Evolutionary conservation across 176 grass and related monocot species (phyloP).

Genomic region (Phoenix dactylifera): DNA sequence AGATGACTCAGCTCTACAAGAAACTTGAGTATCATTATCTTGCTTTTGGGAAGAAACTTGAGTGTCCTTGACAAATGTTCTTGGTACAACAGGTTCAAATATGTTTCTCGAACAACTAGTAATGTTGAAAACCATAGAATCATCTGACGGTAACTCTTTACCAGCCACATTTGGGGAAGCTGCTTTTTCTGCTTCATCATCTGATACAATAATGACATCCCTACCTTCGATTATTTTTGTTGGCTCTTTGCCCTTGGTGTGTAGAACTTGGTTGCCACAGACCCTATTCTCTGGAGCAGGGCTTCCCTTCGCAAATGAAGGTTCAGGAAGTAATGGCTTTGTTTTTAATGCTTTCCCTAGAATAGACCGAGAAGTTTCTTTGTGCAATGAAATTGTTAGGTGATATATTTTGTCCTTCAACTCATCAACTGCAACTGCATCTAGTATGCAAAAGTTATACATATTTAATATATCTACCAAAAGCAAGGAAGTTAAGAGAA

Average conservation of each 20-base stretch:
- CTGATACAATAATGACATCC: conserved; percentile 62
- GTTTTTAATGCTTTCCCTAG: conserved; percentile 8
- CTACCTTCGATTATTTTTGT: conserved; percentile 18
- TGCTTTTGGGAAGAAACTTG: conserved; percentile 19
- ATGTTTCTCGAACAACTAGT: conserved; percentile 16
- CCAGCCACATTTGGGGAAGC: conserved; percentile 22
- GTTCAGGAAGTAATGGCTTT: conserved; percentile 8
- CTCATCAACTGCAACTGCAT: conserved; percentile 41
- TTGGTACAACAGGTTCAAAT: conserved; percentile 18
- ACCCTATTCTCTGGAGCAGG: conserved; percentile 10
- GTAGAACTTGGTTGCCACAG: conserved; percentile 17
- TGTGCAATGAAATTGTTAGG: conserved; percentile 45
- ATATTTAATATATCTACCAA: conserved; percentile 13
- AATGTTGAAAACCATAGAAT: conserved; percentile 11
- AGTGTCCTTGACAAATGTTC: conserved; percentile 4
- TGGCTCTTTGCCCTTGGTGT: conserved; percentile 20
- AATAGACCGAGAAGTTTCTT: conserved; percentile 27
- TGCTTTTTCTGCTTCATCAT: conserved; percentile 47
- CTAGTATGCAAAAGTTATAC: conserved; percentile 39
- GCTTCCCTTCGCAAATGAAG: conserved; percentile 16
- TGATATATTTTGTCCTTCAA: conserved; percentile 46
- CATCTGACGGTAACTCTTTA: conserved; percentile 23
- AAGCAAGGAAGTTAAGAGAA: not conserved
- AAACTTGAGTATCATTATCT: conserved; percentile 8
- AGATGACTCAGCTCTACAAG: conserved; percentile 29